phyloP scores from a whole-genome alignment of 805 yeast species.

The Teunomyces tritomae region DNA sequence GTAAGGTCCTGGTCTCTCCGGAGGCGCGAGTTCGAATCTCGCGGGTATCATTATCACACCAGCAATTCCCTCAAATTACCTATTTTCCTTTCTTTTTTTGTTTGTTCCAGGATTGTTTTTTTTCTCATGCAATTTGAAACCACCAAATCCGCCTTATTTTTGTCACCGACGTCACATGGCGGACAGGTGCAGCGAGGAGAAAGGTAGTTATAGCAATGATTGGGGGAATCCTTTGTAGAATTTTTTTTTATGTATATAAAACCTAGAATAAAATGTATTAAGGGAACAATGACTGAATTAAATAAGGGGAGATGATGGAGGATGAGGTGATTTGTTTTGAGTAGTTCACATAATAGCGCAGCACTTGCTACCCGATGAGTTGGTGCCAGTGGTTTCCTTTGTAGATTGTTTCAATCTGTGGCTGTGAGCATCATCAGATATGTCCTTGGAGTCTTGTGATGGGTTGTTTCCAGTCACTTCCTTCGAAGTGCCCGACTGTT shows the following conservation, averaged over 20 bases:
- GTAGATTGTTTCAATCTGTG: conserved; percentile 19
- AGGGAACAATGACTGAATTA: not conserved
- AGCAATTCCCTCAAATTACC: conserved; percentile 29
- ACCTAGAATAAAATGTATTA: not conserved
- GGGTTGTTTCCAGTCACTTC: not conserved
- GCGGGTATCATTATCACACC: conserved; percentile 39
- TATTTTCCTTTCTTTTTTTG: conserved; percentile 14
- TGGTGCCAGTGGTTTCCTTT: conserved; percentile 9
- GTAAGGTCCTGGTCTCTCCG: conserved; percentile 47
- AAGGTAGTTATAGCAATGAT: not conserved
- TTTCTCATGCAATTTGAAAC: too few species aligned
- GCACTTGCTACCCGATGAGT: conserved; percentile 22
- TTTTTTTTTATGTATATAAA: not conserved
- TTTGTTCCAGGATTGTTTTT: too few species aligned
- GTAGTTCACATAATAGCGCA: conserved; percentile 27
- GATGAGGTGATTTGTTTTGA: not conserved
- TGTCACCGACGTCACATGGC: not conserved
- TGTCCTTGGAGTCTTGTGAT: not conserved
- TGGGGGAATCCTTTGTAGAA: not conserved
- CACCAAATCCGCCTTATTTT: too few species aligned
- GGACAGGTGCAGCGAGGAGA: not conserved
- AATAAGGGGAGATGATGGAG: not conserved
- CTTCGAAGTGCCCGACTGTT: conserved; percentile 19
- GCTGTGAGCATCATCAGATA: conserved; percentile 10
- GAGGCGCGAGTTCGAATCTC: conserved; percentile 48